Base-by-base conservation (phyloP, 441 rosid species). In the Francoa sonchifolia region DNA sequence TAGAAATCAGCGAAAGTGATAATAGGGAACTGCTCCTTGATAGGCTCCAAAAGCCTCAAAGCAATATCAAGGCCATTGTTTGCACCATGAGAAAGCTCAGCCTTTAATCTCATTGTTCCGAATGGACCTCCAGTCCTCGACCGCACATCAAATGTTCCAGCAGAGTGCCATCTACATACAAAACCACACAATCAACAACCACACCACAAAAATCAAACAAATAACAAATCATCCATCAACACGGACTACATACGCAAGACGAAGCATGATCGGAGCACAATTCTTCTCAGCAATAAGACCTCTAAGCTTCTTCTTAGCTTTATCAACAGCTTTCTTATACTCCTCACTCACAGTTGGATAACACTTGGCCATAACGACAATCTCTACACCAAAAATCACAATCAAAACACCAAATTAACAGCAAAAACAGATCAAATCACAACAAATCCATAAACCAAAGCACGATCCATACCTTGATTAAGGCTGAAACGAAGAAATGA, bases 191-290 rank as follows among this genome's bases (percentile, higher is more conserved):
- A 9, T 42, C 16, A 35, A 12, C 16, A 17, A 3, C 9, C 20
- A 20, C 9, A 33, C 14, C 41, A 15, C 11, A 20, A 1, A 34
- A 3, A 29, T 11, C 22, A 46, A 2, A 6, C 16, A 16, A 8
- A 10, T 0, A 5, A 8, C 6, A 23, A 38, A 3, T 3, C 1
- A 11, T 15, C 12, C 8, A 22, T 2, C 0, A 0, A 14, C 4
- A 15, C n/a, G 4, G 2, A 28, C 4, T 1, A 25, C 78, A 15
- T 74, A 90, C 96, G 94, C 98, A 37, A 90, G 18, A 54, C 98
- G 85, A 47, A 85, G 93, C 77, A 89, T 85, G 58, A 90, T 40
- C 1, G 98, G 98, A 54, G 96, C 98, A 35, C 98, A 90, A 53
- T 63, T 66, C 74, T 82, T 89, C 65, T 85, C 94, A 8, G 94